phyloP scores from a whole-genome alignment of 805 yeast genomes.

The Debaryomyces tyrocola region DNA sequence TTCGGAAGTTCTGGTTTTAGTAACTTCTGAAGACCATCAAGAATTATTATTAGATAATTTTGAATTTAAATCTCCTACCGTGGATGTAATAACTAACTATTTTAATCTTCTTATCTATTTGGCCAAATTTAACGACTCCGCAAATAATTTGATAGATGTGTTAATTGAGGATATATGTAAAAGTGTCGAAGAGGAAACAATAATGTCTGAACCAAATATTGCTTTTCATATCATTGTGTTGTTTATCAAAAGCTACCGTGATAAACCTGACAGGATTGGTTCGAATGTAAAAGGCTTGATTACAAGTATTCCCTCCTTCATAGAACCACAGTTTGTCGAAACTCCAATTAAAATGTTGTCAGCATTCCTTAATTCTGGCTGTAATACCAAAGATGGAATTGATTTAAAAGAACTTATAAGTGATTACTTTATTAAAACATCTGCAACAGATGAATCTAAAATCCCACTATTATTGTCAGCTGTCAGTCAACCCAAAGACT shows the following conservation, averaged over 20 bases:
- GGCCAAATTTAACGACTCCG: background rate
- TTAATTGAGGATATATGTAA: conserved; percentile 6
- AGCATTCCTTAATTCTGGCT: conserved; percentile 18
- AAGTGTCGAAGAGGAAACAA: conserved; percentile 3
- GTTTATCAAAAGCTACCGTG: conserved; percentile 1
- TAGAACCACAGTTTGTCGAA: conserved; percentile 25
- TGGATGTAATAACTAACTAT: conserved; percentile 11
- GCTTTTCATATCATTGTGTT: conserved; percentile 8
- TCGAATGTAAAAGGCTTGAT: conserved; percentile 7
- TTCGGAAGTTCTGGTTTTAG: background rate
- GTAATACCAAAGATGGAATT: conserved; percentile 12
- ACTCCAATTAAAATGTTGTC: conserved; percentile 17
- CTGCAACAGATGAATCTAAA: conserved; percentile 13
- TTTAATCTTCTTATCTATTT: conserved; percentile 4
- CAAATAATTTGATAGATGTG: background rate
- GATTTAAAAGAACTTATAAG: conserved; percentile 29
- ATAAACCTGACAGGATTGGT: background rate
- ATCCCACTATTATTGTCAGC: conserved; percentile 2
- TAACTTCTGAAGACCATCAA: conserved; percentile 1
- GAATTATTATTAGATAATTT: conserved; percentile 3
- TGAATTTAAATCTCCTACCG: conserved; percentile 7
- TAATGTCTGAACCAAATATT: conserved; percentile 2
- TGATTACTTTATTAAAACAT: conserved; percentile 31
- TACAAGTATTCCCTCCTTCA: conserved; percentile 20
- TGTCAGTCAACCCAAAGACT: background rate